Evolutionary conservation across 495 filamentous ascomycete species (phyloP).

Genomic region (Lasiosphaeria hispida): DNA sequence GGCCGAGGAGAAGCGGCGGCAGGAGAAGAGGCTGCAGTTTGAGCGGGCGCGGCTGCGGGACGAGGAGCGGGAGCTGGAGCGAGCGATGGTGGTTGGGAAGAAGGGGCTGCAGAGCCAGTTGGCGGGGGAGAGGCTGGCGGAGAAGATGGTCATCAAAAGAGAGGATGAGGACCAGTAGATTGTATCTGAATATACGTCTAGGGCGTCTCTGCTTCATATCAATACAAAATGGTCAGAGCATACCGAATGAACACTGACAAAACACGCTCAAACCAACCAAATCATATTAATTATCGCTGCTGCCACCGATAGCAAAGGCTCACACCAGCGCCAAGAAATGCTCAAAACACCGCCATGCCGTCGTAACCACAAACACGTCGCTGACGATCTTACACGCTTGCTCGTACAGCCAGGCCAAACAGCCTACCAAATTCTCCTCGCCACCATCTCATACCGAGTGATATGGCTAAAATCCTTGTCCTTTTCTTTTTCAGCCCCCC

Average conservation of each 20-base stretch:
- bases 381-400: background rate
- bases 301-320: too few relatives aligned
- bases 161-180: background rate
- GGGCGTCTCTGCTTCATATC: too few relatives aligned
- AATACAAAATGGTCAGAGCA: too few relatives aligned
- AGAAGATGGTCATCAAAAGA: background rate
- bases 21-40: conserved; percentile 61
- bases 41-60: conserved; percentile 68
- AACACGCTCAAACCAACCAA: background rate
- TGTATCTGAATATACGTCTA: too few relatives aligned
- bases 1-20: conserved; percentile 68
- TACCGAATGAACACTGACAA: too few relatives aligned
- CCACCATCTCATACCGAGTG: conserved; percentile 85
- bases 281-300: background rate
- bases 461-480: conserved; percentile 61
- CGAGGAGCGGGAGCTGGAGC: conserved; percentile 74
- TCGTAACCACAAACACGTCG: too few relatives aligned
- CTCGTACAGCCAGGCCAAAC: conserved; percentile 46
- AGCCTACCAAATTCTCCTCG: conserved; percentile 39
- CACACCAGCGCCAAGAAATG: too few relatives aligned
- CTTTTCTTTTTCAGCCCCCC: conserved; percentile 55
- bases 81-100: conserved; percentile 74
- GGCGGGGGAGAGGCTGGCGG: conserved; percentile 6
- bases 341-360: too few relatives aligned
- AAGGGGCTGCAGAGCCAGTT: conserved; percentile 68